phyloP scores from a whole-genome alignment of 2,329 filamentous ascomycete genomes.

The Bertia moriformis region DNA sequence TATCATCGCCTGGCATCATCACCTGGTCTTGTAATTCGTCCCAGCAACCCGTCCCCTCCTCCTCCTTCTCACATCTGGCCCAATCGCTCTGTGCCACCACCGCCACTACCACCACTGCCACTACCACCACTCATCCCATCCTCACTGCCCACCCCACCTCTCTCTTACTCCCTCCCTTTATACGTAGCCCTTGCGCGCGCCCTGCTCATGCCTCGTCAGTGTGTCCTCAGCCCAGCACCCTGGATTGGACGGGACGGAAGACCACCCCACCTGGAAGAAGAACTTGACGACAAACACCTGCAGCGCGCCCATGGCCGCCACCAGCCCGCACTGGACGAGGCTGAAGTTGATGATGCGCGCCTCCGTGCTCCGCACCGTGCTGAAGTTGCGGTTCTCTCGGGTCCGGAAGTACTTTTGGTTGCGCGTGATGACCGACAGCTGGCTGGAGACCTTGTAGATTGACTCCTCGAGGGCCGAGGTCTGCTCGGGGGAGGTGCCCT shows the following conservation, averaged over 20 bases:
- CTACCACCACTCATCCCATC: too few relatives aligned
- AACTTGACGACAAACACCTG: conserved; percentile 96
- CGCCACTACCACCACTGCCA: too few relatives aligned
- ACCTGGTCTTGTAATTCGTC: too few relatives aligned
- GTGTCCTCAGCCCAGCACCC: conserved; percentile 5
- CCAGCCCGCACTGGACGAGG: conserved; percentile 78
- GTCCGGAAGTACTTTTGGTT: conserved; percentile 99
- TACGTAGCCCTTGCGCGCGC: conserved; percentile 56
- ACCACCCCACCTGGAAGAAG: conserved; percentile 72
- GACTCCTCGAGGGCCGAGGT: conserved; percentile 81
- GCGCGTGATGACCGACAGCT: conserved; percentile 82
- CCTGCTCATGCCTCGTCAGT: conserved; percentile 20
- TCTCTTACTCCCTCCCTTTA: conserved; percentile 27
- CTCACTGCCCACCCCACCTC: too few relatives aligned
- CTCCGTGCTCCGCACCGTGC: conserved; percentile 92
- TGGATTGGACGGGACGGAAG: too few relatives aligned
- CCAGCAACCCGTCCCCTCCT: too few relatives aligned
- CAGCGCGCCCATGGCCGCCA: conserved; percentile 85
- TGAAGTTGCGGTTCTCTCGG: conserved; percentile 96
- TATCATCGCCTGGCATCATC: too few relatives aligned
- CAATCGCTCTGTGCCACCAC: too few relatives aligned
- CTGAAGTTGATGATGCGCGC: conserved; percentile 94
- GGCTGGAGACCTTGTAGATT: conserved; percentile 83
- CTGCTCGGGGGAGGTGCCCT: conserved; percentile 77
- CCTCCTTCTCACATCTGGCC: too few relatives aligned